These are phyloP conservation scores for Cercospora sp. DNA, from an alignment of 2,329 filamentous ascomycete genomes.

Conservation along the genomic window DNA sequence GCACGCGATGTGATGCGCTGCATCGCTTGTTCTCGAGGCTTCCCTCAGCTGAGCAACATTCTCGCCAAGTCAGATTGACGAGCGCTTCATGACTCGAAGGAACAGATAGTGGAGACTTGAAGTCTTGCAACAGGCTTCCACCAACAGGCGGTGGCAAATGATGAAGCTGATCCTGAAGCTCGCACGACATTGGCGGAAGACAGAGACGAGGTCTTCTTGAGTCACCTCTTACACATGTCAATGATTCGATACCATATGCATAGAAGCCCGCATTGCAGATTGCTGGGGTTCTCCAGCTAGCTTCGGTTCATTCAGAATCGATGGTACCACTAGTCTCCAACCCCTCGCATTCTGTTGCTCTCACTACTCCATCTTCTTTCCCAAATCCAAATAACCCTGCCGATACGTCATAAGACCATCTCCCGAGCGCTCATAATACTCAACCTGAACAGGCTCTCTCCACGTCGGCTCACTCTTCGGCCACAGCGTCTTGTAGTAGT, in stretches of 20 bases:
- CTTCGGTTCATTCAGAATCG: no score
- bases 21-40: background rate
- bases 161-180: no score
- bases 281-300: background rate
- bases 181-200: background rate
- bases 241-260: no score
- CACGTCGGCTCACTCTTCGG: conserved; percentile 25
- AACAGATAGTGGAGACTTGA: no score
- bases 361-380: conserved; percentile 8
- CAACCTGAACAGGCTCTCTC: conserved; percentile 21
- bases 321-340: no score
- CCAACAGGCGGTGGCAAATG: no score
- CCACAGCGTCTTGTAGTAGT: conserved; percentile 27
- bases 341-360: no score
- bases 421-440: conserved; percentile 26
- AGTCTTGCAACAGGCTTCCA: no score
- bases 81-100: background rate
- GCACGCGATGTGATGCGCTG: background rate
- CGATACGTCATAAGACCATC: conserved; percentile 21
- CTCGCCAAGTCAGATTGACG: background rate
- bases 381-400: conserved; percentile 24
- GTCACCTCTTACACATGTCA: background rate
- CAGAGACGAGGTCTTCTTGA: no score
- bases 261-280: no score
- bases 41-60: background rate